phyloP scores from a whole-genome alignment of 2,329 filamentous ascomycete species.

The Talaromyces sp. region DNA sequence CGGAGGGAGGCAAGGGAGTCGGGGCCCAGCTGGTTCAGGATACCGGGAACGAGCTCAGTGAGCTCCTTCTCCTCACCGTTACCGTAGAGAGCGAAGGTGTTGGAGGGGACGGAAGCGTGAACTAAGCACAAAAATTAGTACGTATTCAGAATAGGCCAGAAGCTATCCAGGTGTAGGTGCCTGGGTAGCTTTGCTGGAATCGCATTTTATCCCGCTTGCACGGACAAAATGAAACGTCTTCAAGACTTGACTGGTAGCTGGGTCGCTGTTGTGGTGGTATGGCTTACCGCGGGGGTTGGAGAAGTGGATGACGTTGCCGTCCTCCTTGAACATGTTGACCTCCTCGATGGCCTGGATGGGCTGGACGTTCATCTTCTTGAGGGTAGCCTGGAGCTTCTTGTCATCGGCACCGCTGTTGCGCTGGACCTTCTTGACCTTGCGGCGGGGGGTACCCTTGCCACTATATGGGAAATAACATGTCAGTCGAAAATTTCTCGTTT shows the following conservation, averaged over 20 bases:
- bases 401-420: slow-evolving; percentile 92
- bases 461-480: slow-evolving; percentile 49
- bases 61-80: slow-evolving; percentile 99
- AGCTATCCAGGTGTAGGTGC: no score
- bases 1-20: slow-evolving; percentile 96
- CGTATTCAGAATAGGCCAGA: no score
- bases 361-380: slow-evolving; percentile 99
- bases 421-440: slow-evolving; percentile 98
- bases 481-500: slow-evolving; percentile 4
- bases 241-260: no score
- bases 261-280: no score
- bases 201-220: not conserved
- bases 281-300: slow-evolving; percentile 90
- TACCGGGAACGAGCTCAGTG: slow-evolving; percentile 97
- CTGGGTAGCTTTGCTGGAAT: no score
- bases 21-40: slow-evolving; percentile 98
- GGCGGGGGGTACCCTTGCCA: slow-evolving; percentile 96
- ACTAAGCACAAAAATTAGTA: slow-evolving; percentile 60
- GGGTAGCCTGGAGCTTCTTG: slow-evolving; percentile 96
- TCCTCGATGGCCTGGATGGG: slow-evolving; percentile 99
- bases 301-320: slow-evolving; percentile 99
- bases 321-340: slow-evolving; percentile 99
- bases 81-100: slow-evolving; percentile 99
- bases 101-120: slow-evolving; percentile 93
- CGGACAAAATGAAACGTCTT: no score